Percentiles rank a stretch among this genome's conserved stretches.
phyloP scores from a whole-genome alignment of 495 filamentous ascomycete genomes.

The Cenococcum geophilum region DNA sequence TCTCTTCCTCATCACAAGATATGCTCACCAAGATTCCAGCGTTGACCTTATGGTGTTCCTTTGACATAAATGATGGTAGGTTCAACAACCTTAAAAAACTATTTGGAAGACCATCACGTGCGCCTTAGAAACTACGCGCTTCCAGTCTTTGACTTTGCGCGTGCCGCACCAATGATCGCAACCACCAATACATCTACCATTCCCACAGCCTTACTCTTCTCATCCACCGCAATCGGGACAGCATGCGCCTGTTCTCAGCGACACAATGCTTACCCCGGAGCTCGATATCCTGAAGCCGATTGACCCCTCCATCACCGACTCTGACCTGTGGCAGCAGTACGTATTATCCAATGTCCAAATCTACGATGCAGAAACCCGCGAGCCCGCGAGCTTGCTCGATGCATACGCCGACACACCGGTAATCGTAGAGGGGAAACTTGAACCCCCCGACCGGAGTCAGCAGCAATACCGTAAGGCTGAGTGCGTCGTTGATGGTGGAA shows the following conservation, averaged over 20 bases:
- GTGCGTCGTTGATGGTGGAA: conserved; percentile 15
- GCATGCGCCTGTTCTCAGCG: background rate
- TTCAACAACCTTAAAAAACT: no score
- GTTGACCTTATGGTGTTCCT: no score
- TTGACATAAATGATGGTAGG: no score
- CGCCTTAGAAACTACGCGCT: no score
- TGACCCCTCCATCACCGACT: conserved; percentile 44
- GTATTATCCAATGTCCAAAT: conserved; percentile 50
- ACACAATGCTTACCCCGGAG: conserved; percentile 41
- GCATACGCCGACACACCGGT: conserved; percentile 50
- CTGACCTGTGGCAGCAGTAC: conserved; percentile 55
- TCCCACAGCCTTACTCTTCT: background rate
- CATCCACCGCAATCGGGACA: background rate
- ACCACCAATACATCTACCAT: no score
- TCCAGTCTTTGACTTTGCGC: no score
- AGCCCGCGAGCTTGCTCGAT: conserved; percentile 49
- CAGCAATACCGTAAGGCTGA: conserved; percentile 11
- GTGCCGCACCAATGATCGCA: no score
- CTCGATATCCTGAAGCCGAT: conserved; percentile 50
- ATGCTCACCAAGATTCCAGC: no score
- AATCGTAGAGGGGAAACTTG: conserved; percentile 48
- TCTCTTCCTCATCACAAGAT: no score
- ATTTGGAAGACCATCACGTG: no score
- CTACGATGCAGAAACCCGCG: conserved; percentile 45
- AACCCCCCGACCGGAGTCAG: conserved; percentile 45